These are phyloP conservation scores for Sporopachydermia cereana DNA, from an alignment of 1,139 yeast species.

Conservation along the genomic window DNA sequence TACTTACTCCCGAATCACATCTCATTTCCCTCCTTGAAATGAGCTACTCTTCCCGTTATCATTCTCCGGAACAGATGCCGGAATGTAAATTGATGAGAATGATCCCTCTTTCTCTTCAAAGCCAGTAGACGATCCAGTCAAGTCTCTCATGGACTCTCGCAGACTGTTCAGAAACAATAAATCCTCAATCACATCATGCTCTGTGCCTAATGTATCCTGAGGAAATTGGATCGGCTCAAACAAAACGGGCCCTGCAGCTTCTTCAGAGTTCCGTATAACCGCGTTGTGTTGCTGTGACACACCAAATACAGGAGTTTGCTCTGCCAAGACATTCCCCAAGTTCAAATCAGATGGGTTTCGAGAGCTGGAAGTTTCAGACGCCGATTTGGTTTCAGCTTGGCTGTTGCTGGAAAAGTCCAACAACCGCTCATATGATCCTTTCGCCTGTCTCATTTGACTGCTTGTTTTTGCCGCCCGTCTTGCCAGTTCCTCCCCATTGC, in stretches of 20 bases:
- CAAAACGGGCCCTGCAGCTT: background rate
- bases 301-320: too few species aligned
- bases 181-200: constrained; percentile 5
- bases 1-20: too few species aligned
- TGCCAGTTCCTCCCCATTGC: constrained; percentile 2
- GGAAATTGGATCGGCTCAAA: background rate
- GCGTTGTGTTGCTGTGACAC: background rate
- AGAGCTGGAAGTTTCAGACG: background rate
- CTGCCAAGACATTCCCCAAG: too few species aligned
- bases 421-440: background rate
- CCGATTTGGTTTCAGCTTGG: background rate
- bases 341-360: background rate
- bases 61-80: background rate
- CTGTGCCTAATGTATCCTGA: background rate
- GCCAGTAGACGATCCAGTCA: background rate
- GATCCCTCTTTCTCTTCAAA: constrained; percentile 3
- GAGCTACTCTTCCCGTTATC: too few species aligned
- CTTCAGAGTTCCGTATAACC: background rate
- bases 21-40: too few species aligned
- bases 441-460: background rate
- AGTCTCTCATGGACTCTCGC: constrained; percentile 2
- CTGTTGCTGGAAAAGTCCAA: background rate
- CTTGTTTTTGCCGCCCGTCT: constrained; percentile 1
- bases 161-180: constrained; percentile 1
- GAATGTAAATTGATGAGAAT: constrained; percentile 1